Percentiles rank a stretch among this genome's conserved stretches.
These are phyloP conservation scores for Boletus subcaerulescens DNA, from an alignment of 768 basidiomycete genomes.

Conservation along the genomic window DNA sequence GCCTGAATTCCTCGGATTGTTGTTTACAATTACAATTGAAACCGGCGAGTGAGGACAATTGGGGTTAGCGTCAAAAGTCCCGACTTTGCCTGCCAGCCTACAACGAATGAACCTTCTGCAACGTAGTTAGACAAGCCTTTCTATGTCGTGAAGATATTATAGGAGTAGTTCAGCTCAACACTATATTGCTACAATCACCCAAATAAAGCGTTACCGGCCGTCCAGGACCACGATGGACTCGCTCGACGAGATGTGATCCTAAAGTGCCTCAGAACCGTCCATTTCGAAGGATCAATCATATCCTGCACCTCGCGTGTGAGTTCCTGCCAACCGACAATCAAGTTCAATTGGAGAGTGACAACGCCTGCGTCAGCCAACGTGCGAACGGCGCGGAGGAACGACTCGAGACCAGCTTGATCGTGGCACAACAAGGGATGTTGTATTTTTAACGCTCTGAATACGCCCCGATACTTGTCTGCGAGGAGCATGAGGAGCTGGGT, in stretches of 20 bases:
- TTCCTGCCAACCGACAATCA: slow-evolving; percentile 17
- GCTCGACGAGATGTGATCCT: slow-evolving; percentile 10
- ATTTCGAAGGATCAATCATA: slow-evolving; percentile 21
- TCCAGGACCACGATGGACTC: slow-evolving; percentile 15
- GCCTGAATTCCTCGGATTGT: no score
- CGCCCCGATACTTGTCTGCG: slow-evolving; percentile 20
- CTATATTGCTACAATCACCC: neutral
- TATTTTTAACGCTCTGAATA: slow-evolving; percentile 18
- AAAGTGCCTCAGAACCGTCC: slow-evolving; percentile 13
- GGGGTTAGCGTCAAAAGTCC: no score
- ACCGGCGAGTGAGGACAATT: no score
- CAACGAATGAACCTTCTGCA: no score
- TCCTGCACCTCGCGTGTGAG: slow-evolving; percentile 19
- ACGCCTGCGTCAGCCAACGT: slow-evolving; percentile 12
- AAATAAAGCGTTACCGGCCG: slow-evolving; percentile 3
- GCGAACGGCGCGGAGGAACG: slow-evolving; percentile 17
- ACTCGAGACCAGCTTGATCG: slow-evolving; percentile 13
- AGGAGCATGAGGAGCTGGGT: slow-evolving; percentile 18
- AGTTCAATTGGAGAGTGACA: slow-evolving; percentile 9
- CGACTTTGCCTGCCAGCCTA: no score
- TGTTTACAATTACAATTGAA: no score
- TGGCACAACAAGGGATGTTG: slow-evolving; percentile 18
- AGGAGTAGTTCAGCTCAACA: no score
- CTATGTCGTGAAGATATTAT: no score
- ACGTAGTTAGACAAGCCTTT: no score